A percentile compares a stretch with the other conserved stretches of the same genome.
phyloP scores from a whole-genome alignment of 495 filamentous ascomycete genomes.

The Aeminium ludgeri region DNA sequence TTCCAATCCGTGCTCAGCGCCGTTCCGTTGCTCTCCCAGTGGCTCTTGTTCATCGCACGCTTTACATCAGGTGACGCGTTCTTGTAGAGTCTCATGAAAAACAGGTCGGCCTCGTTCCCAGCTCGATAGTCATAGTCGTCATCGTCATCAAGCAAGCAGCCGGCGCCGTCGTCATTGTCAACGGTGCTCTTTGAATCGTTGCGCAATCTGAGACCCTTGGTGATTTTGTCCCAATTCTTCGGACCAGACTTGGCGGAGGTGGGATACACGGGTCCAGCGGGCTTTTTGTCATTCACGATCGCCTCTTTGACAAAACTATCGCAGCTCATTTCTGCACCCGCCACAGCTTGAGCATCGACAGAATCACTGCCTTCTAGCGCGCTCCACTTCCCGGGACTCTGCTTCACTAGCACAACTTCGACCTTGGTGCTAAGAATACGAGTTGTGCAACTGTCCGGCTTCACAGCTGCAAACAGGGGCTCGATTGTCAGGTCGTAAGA shows the following conservation, averaged over 20 bases:
- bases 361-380: constrained; percentile 36
- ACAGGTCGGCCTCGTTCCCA: constrained; percentile 55
- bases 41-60: constrained; percentile 97
- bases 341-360: constrained; percentile 6
- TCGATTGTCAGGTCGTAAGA: constrained; percentile 52
- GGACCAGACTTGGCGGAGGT: constrained; percentile 71
- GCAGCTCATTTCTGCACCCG: not conserved
- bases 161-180: constrained; percentile 23
- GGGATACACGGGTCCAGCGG: constrained; percentile 51
- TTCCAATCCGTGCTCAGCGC: constrained; percentile 84
- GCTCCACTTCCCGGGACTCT: constrained; percentile 56
- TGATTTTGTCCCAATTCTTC: constrained; percentile 83
- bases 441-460: constrained; percentile 39
- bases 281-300: constrained; percentile 3
- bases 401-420: constrained; percentile 62
- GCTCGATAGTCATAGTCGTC: constrained; percentile 46
- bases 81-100: constrained; percentile 87
- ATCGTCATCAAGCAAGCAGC: constrained; percentile 19
- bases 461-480: constrained; percentile 52
- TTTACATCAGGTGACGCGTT: constrained; percentile 60
- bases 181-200: constrained; percentile 13
- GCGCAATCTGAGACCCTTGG: not conserved
- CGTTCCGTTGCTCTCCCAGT: constrained; percentile 80
- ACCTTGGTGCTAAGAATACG: constrained; percentile 66
- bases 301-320: constrained; percentile 4